Conservation (phyloP, 2,329 filamentous ascomycete genomes). For the Leptographium galeiforme region DNA sequence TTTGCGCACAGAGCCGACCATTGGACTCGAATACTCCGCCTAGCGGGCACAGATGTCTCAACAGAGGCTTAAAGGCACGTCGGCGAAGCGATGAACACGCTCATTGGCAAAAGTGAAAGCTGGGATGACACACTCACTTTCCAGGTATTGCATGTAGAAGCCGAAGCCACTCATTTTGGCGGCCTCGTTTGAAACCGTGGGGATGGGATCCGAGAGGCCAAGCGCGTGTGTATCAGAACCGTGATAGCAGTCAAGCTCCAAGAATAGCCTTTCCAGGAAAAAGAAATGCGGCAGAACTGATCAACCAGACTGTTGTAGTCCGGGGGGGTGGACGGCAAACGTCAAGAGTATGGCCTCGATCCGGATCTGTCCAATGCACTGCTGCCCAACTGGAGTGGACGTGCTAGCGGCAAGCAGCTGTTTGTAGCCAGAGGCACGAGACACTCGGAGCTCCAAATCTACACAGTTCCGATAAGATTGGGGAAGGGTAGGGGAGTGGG, state of each 20-base stretch:
- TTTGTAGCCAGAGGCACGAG: background rate
- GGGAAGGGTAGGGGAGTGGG: background rate
- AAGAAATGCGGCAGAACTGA: background rate
- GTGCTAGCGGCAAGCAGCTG: background rate
- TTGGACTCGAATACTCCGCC: background rate
- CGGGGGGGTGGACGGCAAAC: background rate
- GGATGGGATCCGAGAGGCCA: background rate
- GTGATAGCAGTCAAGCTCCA: background rate
- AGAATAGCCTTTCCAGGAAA: background rate
- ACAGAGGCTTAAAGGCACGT: background rate
- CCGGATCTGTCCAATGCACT: background rate
- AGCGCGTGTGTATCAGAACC: background rate
- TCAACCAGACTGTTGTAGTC: background rate
- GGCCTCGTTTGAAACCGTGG: background rate
- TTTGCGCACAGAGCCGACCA: background rate
- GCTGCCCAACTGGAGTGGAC: background rate
- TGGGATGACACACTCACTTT: conserved; percentile 46
- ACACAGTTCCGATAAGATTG: background rate
- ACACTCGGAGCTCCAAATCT: background rate
- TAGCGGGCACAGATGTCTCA: background rate
- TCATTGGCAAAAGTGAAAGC: conserved; percentile 9
- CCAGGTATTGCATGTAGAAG: conserved; percentile 60
- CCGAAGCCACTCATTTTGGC: conserved; percentile 40
- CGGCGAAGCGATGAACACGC: background rate
- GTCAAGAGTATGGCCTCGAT: background rate